Evolutionary conservation across 2,329 filamentous ascomycete species (phyloP), one percentile per base, ranked within the genome.

Genomic region (Xylaria sp.): DNA sequence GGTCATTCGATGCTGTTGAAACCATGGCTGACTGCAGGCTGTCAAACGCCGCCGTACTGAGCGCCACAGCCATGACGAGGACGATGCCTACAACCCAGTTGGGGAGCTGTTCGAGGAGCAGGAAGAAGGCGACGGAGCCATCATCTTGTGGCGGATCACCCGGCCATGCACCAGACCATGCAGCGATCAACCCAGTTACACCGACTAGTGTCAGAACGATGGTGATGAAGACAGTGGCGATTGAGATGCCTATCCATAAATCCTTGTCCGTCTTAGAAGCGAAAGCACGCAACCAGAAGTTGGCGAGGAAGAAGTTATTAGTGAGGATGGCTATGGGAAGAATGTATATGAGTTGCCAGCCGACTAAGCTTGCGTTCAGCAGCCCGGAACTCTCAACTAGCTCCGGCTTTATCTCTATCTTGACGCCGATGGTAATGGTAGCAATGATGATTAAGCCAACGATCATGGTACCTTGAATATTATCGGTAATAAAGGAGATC

Each of bases 321-420:
- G 92, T 94, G 63, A 94, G 76, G 70, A 96, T 87, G 50, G 92
- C 92, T 5, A 96, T 86, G 0, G 93, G 92, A 1, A 96, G 85
- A 71, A 96, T 95, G 81, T 95, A 96, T 39, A 96, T 82, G 15
- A 96, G 86, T 79, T 96, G 92, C 92, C 93, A 96, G 62, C 93
- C 93, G 1, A 96, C 84, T 1, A 93, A 84, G 63, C 81, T 91
- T 5, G 89, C 73, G 50, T 93, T 83, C n/a, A 90, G 86, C 29
- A 93, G 85, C 9, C 89, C 89, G 0, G 92, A 94, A 5, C 87
- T 81, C 0, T 87, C 87, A 72, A 96, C 88, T 13, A 93, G 83
- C 42, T 85, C 85, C 33, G 83, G 86, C 75, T 94, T 86, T 70
- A 96, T 91, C 33, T 92, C 81, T 5, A 90, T 91, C 79, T 92